Evolutionary conservation across 2,329 filamentous ascomycete genomes (phyloP).

Genomic region (Neurospora sp.): DNA sequence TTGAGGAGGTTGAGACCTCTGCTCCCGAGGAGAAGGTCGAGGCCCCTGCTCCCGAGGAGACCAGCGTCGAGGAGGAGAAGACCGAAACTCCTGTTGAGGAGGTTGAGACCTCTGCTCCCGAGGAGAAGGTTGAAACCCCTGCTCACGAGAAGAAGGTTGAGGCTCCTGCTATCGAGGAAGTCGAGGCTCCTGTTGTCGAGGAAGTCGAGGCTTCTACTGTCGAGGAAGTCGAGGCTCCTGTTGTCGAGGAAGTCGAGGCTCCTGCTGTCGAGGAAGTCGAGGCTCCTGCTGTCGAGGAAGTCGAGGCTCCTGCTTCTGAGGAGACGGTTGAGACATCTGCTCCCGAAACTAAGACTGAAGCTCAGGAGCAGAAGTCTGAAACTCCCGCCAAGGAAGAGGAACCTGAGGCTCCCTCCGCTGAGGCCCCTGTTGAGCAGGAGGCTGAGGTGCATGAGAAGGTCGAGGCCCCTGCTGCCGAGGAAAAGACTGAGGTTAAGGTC

Average conservation of each 20-base stretch:
- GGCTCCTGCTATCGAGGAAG: neutral
- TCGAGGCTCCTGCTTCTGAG: neutral
- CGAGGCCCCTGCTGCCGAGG: neutral
- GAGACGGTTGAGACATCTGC: neutral
- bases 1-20: neutral
- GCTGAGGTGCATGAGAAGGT: neutral
- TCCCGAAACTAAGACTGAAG: constrained; percentile 1
- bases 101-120: constrained; percentile 1
- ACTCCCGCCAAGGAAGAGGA: neutral
- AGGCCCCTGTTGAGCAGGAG: neutral
- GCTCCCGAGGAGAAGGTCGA: neutral
- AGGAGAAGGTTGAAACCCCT: constrained; percentile 2
- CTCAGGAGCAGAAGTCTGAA: neutral
- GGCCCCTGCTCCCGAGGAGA: neutral
- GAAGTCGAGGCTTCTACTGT: neutral
- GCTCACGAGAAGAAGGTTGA: neutral
- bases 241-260: constrained; percentile 2
- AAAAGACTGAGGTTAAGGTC: neutral
- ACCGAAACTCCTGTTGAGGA: neutral
- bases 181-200: neutral
- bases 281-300: neutral
- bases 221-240: neutral
- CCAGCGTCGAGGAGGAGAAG: neutral
- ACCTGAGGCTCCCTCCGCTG: neutral
- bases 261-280: constrained; percentile 1